phyloP scores from a whole-genome alignment of 2,329 filamentous ascomycete genomes.

The Blumeria graminis region DNA sequence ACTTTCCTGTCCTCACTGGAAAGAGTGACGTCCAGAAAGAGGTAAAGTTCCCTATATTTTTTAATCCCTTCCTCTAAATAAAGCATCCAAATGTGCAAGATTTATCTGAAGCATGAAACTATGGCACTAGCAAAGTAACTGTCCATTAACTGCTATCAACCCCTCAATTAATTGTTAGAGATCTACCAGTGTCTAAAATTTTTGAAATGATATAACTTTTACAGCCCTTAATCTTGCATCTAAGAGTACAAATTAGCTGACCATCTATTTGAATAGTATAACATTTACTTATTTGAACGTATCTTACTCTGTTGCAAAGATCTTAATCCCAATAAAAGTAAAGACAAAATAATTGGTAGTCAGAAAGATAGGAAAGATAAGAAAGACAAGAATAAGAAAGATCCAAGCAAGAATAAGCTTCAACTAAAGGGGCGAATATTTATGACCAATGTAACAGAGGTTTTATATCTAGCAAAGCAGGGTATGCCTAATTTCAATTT shows the following conservation, averaged over 20 bases:
- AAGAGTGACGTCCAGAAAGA: constrained; percentile 83
- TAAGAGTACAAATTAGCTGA: not conserved
- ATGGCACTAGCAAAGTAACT: too few species aligned
- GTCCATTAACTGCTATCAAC: too few species aligned
- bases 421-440: constrained; percentile 95
- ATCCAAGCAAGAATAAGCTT: constrained; percentile 46
- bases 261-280: constrained; percentile 36
- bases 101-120: not conserved
- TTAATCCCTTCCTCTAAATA: not conserved
- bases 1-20: constrained; percentile 75
- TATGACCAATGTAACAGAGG: constrained; percentile 95
- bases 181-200: too few species aligned
- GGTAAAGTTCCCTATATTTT: constrained; percentile 8
- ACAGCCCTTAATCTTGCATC: too few species aligned
- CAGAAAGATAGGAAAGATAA: constrained; percentile 54
- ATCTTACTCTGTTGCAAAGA: constrained; percentile 97
- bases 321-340: constrained; percentile 57
- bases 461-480: constrained; percentile 68
- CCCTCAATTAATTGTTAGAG: too few species aligned
- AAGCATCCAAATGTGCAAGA: not conserved
- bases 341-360: constrained; percentile 42
- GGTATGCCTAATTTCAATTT: constrained; percentile 27
- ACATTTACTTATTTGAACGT: constrained; percentile 89
- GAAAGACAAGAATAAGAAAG: constrained; percentile 46
- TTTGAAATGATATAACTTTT: too few species aligned